A percentile compares a stretch with the other conserved stretches of the same genome.
Evolutionary conservation across 768 basidiomycete species (phyloP).

Genomic region (Coprinopsis strossmayeri): DNA sequence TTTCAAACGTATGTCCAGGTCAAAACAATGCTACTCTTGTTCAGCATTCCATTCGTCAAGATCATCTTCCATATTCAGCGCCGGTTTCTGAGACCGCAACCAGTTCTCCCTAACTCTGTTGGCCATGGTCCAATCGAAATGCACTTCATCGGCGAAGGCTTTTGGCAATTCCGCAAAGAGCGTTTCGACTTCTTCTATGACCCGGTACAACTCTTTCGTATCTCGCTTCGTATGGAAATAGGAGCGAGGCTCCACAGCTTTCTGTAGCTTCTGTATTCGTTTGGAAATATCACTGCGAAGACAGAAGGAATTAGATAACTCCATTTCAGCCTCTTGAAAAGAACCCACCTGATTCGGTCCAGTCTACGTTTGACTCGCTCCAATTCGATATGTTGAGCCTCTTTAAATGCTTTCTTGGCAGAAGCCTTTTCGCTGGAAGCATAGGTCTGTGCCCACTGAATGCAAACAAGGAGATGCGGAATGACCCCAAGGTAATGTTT

Average conservation of each 20-base stretch:
- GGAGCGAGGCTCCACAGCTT: background rate
- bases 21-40: no score
- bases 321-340: background rate
- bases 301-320: background rate
- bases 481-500: conserved; percentile 3
- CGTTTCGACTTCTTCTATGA: background rate
- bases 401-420: background rate
- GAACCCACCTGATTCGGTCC: background rate
- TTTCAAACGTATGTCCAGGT: background rate
- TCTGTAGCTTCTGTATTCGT: background rate
- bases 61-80: background rate
- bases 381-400: background rate
- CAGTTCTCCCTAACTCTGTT: no score
- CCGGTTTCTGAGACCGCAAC: background rate
- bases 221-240: conserved; percentile 2
- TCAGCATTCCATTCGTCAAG: background rate
- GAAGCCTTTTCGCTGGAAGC: background rate
- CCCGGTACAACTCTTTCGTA: background rate
- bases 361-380: background rate
- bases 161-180: background rate
- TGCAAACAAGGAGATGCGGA: conserved; percentile 3
- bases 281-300: conserved; percentile 1
- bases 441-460: background rate
- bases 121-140: background rate
- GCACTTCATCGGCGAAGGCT: background rate